Conservation (phyloP, 2,329 filamentous ascomycete species). For the Sordariomycetes sp. region DNA sequence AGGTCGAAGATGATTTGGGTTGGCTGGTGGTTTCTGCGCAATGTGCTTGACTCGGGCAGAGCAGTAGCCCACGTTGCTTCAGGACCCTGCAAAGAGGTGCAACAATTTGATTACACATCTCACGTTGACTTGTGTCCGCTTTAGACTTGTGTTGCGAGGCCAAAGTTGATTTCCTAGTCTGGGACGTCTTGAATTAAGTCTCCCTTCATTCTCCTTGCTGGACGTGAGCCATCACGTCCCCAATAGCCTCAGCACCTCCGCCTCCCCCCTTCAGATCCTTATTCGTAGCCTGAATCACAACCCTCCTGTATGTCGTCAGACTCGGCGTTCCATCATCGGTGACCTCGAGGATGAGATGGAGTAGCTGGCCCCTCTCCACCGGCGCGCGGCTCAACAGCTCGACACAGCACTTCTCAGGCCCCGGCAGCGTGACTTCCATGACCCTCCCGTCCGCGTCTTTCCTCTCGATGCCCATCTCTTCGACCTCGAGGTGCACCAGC, state of each 20-base stretch:
- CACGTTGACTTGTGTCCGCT: too few relatives aligned
- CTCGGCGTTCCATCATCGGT: constrained; percentile 30
- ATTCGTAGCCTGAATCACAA: constrained; percentile 24
- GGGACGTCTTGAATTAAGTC: too few relatives aligned
- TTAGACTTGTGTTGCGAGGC: too few relatives aligned
- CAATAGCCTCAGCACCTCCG: background rate
- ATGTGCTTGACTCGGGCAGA: too few relatives aligned
- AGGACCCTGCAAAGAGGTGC: too few relatives aligned
- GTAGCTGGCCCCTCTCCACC: constrained; percentile 27
- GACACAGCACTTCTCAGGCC: constrained; percentile 28
- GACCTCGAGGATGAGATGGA: constrained; percentile 41
- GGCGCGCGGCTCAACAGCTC: constrained; percentile 23
- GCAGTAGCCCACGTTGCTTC: too few relatives aligned
- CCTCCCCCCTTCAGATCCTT: constrained; percentile 15
- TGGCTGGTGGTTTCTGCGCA: too few relatives aligned
- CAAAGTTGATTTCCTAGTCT: too few relatives aligned
- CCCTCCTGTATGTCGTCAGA: constrained; percentile 36
- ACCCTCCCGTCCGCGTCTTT: constrained; percentile 15
- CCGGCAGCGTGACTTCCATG: constrained; percentile 25
- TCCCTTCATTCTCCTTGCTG: too few relatives aligned
- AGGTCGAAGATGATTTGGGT: too few relatives aligned
- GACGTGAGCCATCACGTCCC: too few relatives aligned
- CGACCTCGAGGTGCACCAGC: constrained; percentile 27
- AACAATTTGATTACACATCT: too few relatives aligned
- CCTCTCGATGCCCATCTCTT: constrained; percentile 17